Evolutionary conservation across 805 yeast genomes (phyloP).

Genomic region (Wickerhamomyces silvicola): DNA sequence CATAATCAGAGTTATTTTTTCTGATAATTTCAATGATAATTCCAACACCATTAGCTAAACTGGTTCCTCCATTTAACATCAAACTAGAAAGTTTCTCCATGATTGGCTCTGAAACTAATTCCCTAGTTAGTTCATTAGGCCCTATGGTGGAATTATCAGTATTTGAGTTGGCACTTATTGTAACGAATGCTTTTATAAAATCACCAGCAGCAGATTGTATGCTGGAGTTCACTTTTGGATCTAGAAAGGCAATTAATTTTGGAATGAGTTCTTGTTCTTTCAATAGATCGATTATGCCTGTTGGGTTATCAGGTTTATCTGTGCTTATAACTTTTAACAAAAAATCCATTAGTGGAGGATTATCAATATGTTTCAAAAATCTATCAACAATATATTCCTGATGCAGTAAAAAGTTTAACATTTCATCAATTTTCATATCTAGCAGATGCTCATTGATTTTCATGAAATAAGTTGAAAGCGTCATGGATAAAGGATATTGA

Average conservation of each 20-base stretch:
- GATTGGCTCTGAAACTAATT: slow-evolving; percentile 71
- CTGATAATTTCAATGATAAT: slow-evolving; percentile 90
- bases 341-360: slow-evolving; percentile 93
- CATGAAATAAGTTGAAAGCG: slow-evolving; percentile 82
- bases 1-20: slow-evolving; percentile 94
- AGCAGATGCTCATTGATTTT: slow-evolving; percentile 84
- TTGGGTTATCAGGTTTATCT: slow-evolving; percentile 83
- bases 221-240: slow-evolving; percentile 59
- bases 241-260: slow-evolving; percentile 61
- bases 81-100: slow-evolving; percentile 61
- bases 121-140: slow-evolving; percentile 90
- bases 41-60: slow-evolving; percentile 90
- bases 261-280: slow-evolving; percentile 71
- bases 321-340: slow-evolving; percentile 84
- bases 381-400: slow-evolving; percentile 70
- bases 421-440: slow-evolving; percentile 81
- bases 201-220: slow-evolving; percentile 94
- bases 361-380: slow-evolving; percentile 80
- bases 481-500: slow-evolving; percentile 60
- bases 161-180: slow-evolving; percentile 88
- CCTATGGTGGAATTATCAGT: slow-evolving; percentile 90
- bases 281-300: slow-evolving; percentile 76
- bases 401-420: slow-evolving; percentile 60
- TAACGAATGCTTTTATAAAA: slow-evolving; percentile 86
- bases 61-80: slow-evolving; percentile 80